Conservation (phyloP, 805 yeast species). For the Ogataea polymorpha region DNA sequence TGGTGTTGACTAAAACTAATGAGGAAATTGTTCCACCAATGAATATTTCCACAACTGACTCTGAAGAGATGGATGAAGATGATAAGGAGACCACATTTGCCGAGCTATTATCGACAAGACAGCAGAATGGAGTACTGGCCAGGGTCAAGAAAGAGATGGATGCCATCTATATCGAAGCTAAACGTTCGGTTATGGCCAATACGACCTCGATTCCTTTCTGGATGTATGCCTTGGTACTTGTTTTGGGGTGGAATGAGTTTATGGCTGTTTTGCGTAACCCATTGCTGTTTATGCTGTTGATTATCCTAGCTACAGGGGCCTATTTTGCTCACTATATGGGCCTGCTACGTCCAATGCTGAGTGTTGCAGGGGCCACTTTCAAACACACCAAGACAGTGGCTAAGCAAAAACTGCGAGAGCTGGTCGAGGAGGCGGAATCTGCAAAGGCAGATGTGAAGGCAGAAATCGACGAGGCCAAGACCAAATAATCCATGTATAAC, state of each 20-base stretch:
- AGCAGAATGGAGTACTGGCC: slow-evolving; percentile 52
- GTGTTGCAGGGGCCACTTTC: slow-evolving; percentile 53
- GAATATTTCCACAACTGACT: slow-evolving; percentile 38
- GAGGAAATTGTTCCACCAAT: slow-evolving; percentile 59
- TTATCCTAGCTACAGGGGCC: slow-evolving; percentile 56
- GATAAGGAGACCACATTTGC: slow-evolving; percentile 45
- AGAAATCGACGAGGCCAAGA: slow-evolving; percentile 1
- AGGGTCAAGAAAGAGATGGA: slow-evolving; percentile 75
- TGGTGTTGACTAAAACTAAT: slow-evolving; percentile 47
- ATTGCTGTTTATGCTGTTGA: slow-evolving; percentile 60
- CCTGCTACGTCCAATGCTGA: slow-evolving; percentile 71
- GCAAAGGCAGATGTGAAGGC: neutral
- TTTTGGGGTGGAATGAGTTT: slow-evolving; percentile 95
- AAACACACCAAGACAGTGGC: slow-evolving; percentile 56
- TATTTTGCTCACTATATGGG: slow-evolving; percentile 69
- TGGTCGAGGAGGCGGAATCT: slow-evolving; percentile 32
- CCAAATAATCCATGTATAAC: too few species aligned
- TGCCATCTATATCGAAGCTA: slow-evolving; percentile 80
- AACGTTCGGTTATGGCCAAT: slow-evolving; percentile 76
- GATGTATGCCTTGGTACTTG: slow-evolving; percentile 66
- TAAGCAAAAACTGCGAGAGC: slow-evolving; percentile 57
- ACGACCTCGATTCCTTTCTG: slow-evolving; percentile 80
- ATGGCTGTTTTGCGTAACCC: slow-evolving; percentile 87
- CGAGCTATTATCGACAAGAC: slow-evolving; percentile 53
- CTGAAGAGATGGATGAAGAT: slow-evolving; percentile 35